phyloP scores from a whole-genome alignment of 139 green algal species.

The Haematococcus lacustris region DNA sequence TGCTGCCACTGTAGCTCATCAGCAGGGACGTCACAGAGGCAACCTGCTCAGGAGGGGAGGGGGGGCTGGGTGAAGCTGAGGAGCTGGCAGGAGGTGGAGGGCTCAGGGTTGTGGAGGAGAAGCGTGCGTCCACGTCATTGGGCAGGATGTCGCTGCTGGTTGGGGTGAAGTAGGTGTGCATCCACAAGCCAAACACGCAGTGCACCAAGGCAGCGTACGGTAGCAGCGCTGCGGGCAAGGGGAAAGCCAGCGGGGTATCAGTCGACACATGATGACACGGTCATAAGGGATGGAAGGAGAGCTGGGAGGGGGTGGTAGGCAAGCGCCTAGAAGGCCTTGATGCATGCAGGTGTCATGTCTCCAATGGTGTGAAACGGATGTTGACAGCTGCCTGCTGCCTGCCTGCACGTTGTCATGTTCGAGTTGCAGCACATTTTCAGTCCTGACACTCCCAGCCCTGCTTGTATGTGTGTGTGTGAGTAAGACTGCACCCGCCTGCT shows the following conservation, averaged over 20 bases:
- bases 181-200: constrained; percentile 45
- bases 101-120: background rate
- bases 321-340: background rate
- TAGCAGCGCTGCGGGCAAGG: constrained; percentile 24
- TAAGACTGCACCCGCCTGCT: background rate
- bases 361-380: background rate
- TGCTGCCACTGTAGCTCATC: background rate
- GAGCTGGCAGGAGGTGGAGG: background rate
- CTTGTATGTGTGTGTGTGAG: background rate
- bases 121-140: background rate
- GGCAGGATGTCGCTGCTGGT: background rate
- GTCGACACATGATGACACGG: background rate
- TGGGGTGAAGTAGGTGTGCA: constrained; percentile 46
- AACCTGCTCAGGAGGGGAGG: background rate
- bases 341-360: background rate
- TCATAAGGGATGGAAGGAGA: background rate
- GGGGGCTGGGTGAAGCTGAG: background rate
- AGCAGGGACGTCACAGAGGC: background rate
- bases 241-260: background rate
- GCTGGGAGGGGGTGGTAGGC: background rate
- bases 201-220: constrained; percentile 35
- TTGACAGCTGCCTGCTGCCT: background rate
- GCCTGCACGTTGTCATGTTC: background rate
- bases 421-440: background rate
- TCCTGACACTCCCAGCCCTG: background rate